Evolutionary conservation across 192 early-diverging fungal genomes (phyloP), one percentile per base, ranked within the genome.

Genomic region (Helicostylum pulchrum): DNA sequence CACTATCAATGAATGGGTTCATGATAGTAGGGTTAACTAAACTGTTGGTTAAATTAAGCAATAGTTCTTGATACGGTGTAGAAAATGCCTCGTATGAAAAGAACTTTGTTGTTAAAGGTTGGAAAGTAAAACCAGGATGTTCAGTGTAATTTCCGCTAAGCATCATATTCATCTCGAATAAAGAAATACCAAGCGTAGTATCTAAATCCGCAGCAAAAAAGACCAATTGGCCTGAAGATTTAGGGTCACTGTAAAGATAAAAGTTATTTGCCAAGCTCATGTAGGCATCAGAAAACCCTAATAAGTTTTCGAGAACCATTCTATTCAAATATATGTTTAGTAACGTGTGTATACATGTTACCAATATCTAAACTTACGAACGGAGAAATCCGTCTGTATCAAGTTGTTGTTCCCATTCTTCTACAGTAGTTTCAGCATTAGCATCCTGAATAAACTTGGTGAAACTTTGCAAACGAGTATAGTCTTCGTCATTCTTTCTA

Each of bases 371-470:
- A 4, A 58, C 46, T 20, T 42, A 62, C 61, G 20, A 49, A 21
- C 61, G 61, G 39, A 62, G 46, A 19, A 62, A 62, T 2, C 32
- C 17, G 30, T 62, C 46, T 32, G 34, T 39, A 17, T 62, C 61
- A 2, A 62, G 30, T 9, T 62, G 23, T 0, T 48, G 15, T 4
- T 50, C n/a, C 61, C 46, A 48, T 58, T 39, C 61, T 44, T 48
- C 61, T 32, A 50, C 32, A 20, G 61, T 32, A 3, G 61, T 49
- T 10, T 30, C 31, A 3, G 23, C 9, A 36, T n/a, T 32, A 11
- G 61, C 32, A n/a, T 62, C 34, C 17, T 50, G 21, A 14, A 62
- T 51, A 5, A 62, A 62, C 17, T 62, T 49, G 48, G 61, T 62
- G 10, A 62, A 51, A 21, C 34, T 6, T 26, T 44, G 31, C 31